Percentiles rank a stretch among this genome's conserved stretches.
Conservation (phyloP, 306 rosid species). For the Mucuna pruriens region DNA sequence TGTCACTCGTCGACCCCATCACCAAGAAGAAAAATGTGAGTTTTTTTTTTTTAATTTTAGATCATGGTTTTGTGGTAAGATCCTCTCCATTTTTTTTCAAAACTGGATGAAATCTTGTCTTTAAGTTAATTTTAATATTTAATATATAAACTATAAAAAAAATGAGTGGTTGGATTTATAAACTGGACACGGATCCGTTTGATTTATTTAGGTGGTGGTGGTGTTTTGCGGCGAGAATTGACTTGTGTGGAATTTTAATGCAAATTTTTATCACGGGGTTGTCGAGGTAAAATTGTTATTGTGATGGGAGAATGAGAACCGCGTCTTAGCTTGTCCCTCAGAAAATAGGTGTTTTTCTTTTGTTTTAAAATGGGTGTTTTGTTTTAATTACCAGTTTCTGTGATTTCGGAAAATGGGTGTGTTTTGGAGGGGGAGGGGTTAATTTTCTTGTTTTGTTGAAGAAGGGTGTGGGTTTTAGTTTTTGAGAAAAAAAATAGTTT, state of each 20-base stretch:
- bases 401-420: background rate
- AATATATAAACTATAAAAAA: too few relatives aligned
- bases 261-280: background rate
- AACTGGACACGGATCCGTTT: too few relatives aligned
- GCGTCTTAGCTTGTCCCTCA: background rate
- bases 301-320: background rate
- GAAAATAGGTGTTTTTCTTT: background rate
- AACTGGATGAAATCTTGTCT: too few relatives aligned
- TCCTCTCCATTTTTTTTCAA: too few relatives aligned
- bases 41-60: background rate
- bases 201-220: too few relatives aligned
- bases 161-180: too few relatives aligned
- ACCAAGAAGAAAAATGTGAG: conserved; percentile 65
- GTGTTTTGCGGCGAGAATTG: background rate
- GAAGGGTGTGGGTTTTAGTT: background rate
- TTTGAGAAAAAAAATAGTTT: too few relatives aligned
- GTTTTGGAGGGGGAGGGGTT: background rate
- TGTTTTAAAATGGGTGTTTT: background rate
- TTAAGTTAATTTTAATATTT: too few relatives aligned
- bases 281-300: background rate
- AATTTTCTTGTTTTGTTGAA: background rate
- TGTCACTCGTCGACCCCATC: conserved; percentile 28
- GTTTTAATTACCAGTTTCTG: background rate
- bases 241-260: background rate
- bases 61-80: too few relatives aligned